Evolutionary conservation across 75 land plant species (phyloP).

Genomic region (Pinus tabuliformis): DNA sequence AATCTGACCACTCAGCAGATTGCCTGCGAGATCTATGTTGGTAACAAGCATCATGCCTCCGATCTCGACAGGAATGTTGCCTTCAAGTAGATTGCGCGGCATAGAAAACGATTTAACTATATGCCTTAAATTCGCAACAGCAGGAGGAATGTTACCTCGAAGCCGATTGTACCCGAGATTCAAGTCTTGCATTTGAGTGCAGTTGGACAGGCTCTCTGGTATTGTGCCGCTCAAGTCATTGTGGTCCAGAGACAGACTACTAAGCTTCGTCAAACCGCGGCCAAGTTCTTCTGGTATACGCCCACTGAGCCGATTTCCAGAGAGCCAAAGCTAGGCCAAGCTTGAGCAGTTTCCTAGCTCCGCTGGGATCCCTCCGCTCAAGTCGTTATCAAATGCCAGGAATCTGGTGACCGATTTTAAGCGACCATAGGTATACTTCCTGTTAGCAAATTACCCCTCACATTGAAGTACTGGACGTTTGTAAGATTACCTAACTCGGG

Average conservation of each 20-base stretch:
- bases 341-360: conserved; percentile 50
- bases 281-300: conserved; percentile 47
- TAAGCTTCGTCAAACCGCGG: conserved; percentile 29
- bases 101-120: conserved; percentile 42
- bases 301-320: conserved; percentile 44
- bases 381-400: conserved; percentile 33
- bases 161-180: conserved; percentile 50
- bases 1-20: conserved; percentile 48
- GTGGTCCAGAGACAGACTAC: conserved; percentile 31
- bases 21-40: conserved; percentile 47
- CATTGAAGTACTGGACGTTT: conserved; percentile 27
- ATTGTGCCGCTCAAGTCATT: conserved; percentile 42
- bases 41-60: conserved; percentile 40
- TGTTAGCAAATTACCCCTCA: conserved; percentile 37
- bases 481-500: conserved; percentile 35
- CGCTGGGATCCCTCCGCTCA: conserved; percentile 62
- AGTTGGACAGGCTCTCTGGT: conserved; percentile 32
- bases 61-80: conserved; percentile 43
- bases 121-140: conserved; percentile 23
- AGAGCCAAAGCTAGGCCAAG: conserved; percentile 28
- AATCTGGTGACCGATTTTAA: conserved; percentile 30
- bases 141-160: conserved; percentile 36
- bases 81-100: conserved; percentile 38
- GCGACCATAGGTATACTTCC: conserved; percentile 62
- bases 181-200: conserved; percentile 30